Base-by-base conservation (phyloP, 164 flowering plant genomes). In the Echeveria elegans region DNA sequence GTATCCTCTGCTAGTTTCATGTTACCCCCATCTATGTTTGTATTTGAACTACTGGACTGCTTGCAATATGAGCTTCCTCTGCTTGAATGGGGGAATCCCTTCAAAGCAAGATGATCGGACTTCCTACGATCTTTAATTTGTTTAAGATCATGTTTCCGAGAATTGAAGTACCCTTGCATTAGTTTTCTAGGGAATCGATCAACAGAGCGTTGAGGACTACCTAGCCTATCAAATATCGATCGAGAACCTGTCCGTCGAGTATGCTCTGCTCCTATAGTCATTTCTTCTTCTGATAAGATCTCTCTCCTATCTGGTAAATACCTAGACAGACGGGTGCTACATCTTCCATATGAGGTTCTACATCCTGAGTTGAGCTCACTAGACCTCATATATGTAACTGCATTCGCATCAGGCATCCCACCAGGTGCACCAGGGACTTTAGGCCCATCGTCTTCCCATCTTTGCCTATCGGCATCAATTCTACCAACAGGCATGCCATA, bases 21-120 rank as follows among this genome's bases (percentile, higher is more conserved):
- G 52, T 61, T 26, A 68, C 72, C n/a, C 15, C 64, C 77, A 62
- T 75, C 73, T 38, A 43, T 63, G 59, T 47, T 69, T 71, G 72
- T 75, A 43, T 73, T 70, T 77, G 75, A 71, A 69, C 53, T 68
- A 34, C 68, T 78, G 19, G 66, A 69, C 16, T 61, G 76, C 69
- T 70, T 78, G 21, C 66, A 31, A 68, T 40, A 12, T 40, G 48
- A 56, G 69, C 56, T 50, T 73, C 70, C 77, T 68, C 34, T 70
- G 63, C 69, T 66, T 37, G 26, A 58, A 18, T 72, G 71, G 47
- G 70, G 50, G 10, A 72, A 70, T 52, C 68, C 58, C 56, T 72
- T 23, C 53, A 53, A 59, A 31, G 40, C 77, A 36, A 16, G 53
- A 59, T 72, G 72, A 67, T 73, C 70, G 65, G 65, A 30, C 66